phyloP scores from a whole-genome alignment of 73 alveolate genomes.

The Blepharisma stoltei region DNA sequence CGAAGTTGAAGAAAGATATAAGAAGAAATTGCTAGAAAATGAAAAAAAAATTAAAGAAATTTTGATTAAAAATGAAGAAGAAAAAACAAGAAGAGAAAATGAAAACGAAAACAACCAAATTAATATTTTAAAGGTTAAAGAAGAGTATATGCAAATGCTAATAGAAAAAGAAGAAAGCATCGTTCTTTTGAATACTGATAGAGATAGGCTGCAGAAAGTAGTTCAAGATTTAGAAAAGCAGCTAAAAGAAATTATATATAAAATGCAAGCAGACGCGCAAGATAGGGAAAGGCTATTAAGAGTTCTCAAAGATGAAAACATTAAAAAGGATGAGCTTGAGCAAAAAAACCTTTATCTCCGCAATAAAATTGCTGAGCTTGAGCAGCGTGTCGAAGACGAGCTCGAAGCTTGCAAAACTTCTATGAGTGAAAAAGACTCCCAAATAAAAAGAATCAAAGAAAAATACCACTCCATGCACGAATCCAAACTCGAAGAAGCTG shows the following conservation, averaged over 20 bases:
- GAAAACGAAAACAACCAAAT: not conserved
- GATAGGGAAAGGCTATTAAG: not conserved
- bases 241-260: not conserved
- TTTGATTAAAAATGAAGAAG: not conserved
- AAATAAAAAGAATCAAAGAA: conserved; percentile 7
- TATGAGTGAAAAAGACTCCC: not conserved
- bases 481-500: not conserved
- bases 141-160: conserved; percentile 1
- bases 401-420: not conserved
- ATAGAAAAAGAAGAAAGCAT: conserved; percentile 14
- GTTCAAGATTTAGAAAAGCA: not conserved
- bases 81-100: not conserved
- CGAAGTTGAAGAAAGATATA: not conserved
- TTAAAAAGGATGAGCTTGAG: not conserved
- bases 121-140: not conserved
- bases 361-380: not conserved
- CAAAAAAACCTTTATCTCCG: not conserved
- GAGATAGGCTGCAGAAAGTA: conserved; percentile 5
- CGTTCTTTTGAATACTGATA: not conserved
- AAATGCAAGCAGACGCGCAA: not conserved
- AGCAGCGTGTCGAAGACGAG: not conserved
- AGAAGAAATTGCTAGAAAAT: not conserved
- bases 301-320: not conserved
- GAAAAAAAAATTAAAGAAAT: not conserved
- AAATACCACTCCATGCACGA: not conserved